Base-by-base conservation (phyloP, 2,329 filamentous ascomycete genomes). In the Penicillium hordei region DNA sequence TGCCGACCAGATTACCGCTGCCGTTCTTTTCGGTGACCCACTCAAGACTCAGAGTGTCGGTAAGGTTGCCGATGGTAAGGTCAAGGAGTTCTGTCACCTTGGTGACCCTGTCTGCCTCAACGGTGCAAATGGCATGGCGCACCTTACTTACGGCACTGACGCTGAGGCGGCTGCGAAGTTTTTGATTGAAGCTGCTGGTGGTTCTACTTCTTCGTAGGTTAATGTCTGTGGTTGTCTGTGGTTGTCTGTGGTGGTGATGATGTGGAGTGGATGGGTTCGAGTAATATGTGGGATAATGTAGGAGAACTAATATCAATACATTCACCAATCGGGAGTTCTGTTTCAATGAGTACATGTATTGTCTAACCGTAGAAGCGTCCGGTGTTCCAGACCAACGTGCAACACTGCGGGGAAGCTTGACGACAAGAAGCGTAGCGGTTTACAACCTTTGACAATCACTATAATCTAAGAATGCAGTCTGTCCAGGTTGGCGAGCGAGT, bases 81-180 rank as follows among this genome's bases (percentile, higher is more conserved):
- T 76, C 4, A 75, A 80, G 63, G 79, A 81, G 21, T 77, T 80
- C 38, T 85, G 83, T 58, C 76, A 80, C 31, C 45, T 61, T 4
- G 82, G 79, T 0, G 83, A 85, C 61, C 70, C 78, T 10, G 82
- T 85, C 6, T 85, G 83, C 58, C 53, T 68, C 4, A 79, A 81
- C 34, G 78, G 78, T 0, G 65, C 76, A 23, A 71, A 78, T 52
- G 66, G 78, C 6, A 66, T 77, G 23, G 73, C 76, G 7, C 79
- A 81, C 68, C 52, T 76, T 34, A 68, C 68, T 3, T 82, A 82
- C 59, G 72, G 65, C 1, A 25, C 45, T 3, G 59, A 77, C 67
- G 76, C 72, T 0, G 58, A 60, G 4, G 67, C 67, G 9, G 77
- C 77, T 1, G 77, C 76, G 4, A 49, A 67, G 36, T 80, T 79